Conservation (phyloP, 805 yeast species). For the Saccharomyces jurei region DNA sequence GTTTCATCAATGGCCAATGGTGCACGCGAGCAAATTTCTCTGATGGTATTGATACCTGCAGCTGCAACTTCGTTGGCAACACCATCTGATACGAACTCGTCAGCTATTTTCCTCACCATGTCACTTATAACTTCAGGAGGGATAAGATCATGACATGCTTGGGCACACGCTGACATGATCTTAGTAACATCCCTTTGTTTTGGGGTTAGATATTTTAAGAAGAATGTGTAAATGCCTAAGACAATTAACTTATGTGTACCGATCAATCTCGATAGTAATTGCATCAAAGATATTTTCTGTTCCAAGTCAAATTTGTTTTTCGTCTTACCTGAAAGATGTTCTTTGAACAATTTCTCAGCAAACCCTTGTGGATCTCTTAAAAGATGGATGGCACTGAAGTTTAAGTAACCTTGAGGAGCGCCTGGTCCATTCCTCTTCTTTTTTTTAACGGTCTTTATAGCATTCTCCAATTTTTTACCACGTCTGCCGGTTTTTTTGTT, state of each 20-base stretch:
- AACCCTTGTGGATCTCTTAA: conserved; percentile 96
- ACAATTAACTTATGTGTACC: conserved; percentile 93
- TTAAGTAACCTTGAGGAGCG: conserved; percentile 42
- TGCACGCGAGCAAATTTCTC: conserved; percentile 88
- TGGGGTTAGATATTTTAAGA: conserved; percentile 85
- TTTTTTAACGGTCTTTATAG: conserved; percentile 61
- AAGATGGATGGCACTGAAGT: conserved; percentile 90
- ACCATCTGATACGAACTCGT: conserved; percentile 97
- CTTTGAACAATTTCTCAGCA: conserved; percentile 73
- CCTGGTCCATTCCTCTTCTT: conserved; percentile 52
- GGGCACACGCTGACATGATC: conserved; percentile 94
- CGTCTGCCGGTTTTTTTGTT: conserved; percentile 78
- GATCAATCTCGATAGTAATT: conserved; percentile 75
- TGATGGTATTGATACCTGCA: conserved; percentile 91
- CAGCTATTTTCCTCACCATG: conserved; percentile 85
- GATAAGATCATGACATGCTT: conserved; percentile 90
- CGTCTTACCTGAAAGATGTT: conserved; percentile 62
- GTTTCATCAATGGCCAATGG: conserved; percentile 90
- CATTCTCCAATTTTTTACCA: conserved; percentile 70
- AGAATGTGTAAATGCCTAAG: conserved; percentile 80
- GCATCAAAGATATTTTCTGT: conserved; percentile 83
- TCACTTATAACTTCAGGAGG: conserved; percentile 87
- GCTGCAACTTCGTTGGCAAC: conserved; percentile 97
- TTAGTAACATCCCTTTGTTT: conserved; percentile 92
- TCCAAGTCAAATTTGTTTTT: conserved; percentile 71